Evolutionary conservation across 1,284 basidiomycete species (phyloP), one percentile per base, ranked within the genome.

Genomic region (Microbotryum violaceum): DNA sequence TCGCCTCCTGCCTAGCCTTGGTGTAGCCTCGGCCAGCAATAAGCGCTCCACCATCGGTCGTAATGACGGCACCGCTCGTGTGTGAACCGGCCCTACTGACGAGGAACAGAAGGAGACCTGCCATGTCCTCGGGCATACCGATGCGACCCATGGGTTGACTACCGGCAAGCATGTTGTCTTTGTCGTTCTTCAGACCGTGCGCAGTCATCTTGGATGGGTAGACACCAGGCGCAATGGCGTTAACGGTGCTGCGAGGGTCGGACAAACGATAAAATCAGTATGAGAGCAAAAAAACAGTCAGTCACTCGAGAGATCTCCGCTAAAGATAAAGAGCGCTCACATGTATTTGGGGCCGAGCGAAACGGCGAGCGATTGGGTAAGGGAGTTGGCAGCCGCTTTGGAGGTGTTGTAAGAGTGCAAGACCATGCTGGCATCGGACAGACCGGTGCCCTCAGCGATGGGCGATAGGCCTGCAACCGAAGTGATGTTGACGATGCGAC

Each of bases 191-290:
- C 70, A 90, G 78, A 5, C 85, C 87, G 58, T 80, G 89, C 0
- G 85, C 82, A 1, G 90, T 92, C 90, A 93, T 92, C 75, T 86
- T 88, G 57, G 86, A 87, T 0, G 87, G 88, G 77, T 90, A 91
- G 20, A 90, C 78, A 10, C 75, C 86, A 37, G 45, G 29, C 14
- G 63, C 23, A 23, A 54, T 89, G 12, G 89, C 87, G 71, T 93
- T 93, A n/a, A 91, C 88, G 51, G 85, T 88, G 60, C 37, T 42
- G 12, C 37, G 16, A 16, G 37, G 37, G 12, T 42, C 37, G 37
- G 16, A 18, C 14, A 42, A 42, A 42, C 37, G 5, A 16, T 42
- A 12, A 42, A 18, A 16, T 42, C 37, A 42, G 16, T 16, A 42
- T 55, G 18, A 42, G 10, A 44, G 42, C 2, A 46, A 42, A 44